These are phyloP conservation scores for Chaetothyriales sp. DNA, from an alignment of 2,329 filamentous ascomycete genomes.

Conservation along the genomic window DNA sequence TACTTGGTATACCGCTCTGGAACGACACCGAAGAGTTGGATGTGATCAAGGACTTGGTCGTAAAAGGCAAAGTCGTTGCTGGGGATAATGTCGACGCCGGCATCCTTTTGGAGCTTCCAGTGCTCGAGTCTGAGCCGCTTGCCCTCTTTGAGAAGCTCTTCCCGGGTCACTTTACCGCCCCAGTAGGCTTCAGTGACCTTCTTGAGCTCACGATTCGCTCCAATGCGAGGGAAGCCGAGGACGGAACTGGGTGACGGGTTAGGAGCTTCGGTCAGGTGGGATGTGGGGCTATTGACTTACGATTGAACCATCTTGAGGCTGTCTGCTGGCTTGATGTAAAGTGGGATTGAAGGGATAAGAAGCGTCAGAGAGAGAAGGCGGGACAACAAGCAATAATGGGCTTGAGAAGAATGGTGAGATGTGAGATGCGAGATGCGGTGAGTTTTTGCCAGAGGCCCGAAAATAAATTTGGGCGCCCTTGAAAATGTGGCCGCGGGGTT, in stretches of 20 bases:
- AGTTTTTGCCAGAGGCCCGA: not conserved
- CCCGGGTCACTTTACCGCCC: conserved; percentile 84
- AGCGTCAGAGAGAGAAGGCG: conserved; percentile 9
- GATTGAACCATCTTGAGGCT: conserved; percentile 45
- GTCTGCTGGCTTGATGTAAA: not conserved
- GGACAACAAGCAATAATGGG: conserved; percentile 14
- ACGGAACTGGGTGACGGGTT: conserved; percentile 43
- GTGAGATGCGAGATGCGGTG: not conserved
- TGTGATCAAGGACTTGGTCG: conserved; percentile 94
- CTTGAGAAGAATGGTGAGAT: conserved; percentile 1
- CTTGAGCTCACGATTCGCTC: conserved; percentile 96
- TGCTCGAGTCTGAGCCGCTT: conserved; percentile 93
- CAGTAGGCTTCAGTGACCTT: conserved; percentile 99
- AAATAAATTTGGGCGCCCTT: not conserved
- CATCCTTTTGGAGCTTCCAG: conserved; percentile 99
- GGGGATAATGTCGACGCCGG: conserved; percentile 92
- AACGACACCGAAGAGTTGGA: conserved; percentile 88
- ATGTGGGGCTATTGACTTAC: conserved; percentile 27
- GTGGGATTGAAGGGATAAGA: not conserved
- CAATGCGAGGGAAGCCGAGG: conserved; percentile 98
- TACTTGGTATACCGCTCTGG: conserved; percentile 89
- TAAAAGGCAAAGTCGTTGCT: conserved; percentile 99
- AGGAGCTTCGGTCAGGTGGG: conserved; percentile 4
- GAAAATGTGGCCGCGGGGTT: not conserved
- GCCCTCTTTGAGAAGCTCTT: conserved; percentile 82